Evolutionary conservation across 2,329 filamentous ascomycete species (phyloP), one percentile per base, ranked within the genome.

Genomic region (Fusarium falciforme): DNA sequence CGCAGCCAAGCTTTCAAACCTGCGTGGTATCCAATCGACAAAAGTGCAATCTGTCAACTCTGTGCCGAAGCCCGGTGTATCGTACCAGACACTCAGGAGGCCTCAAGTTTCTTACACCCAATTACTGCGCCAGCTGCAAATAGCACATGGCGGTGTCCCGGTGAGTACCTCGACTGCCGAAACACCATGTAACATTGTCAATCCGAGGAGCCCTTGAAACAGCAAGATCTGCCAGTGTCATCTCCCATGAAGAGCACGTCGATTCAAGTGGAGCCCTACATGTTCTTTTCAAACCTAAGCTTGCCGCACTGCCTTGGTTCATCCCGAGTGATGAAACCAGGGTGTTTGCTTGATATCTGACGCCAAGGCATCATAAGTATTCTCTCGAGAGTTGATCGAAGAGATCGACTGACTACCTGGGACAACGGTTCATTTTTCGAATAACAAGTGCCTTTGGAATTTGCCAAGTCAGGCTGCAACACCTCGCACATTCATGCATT

Each of bases 31-130:
- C 61, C 68, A 61, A 60, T 64, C 25, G 59, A 60, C 22, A 44
- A 55, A 40, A 25, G 61, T 27, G 36, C 64, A 64, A 38, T 58
- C 44, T 59, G 59, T 66, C 60, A 66, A 62, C 49, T 49, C 36
- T 29, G 36, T 55, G 44, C 49, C 66, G 47, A 61, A 49, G 33
- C 12, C 55, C 63, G 58, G 54, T 25, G 14, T 52, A 63, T 47
- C 47, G 29, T 38, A 35, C 29, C 27, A 58, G 61, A 27, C 47
- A 52, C 27, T 52, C 47, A 52, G 47, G 67, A 63, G 58, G 58
- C 61, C 58, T 65, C 61, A 47, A n/a, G 8, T 44, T 40, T 60
- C 47, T 27, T 10, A 68, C 29, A n/a, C 20, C 38, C 35, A 44
- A 63, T 36, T 22, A 38, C 35, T 22, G 33, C 29, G 22, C 52